phyloP scores from a whole-genome alignment of 345 rosid genomes.

The Sonneratia caseolaris region DNA sequence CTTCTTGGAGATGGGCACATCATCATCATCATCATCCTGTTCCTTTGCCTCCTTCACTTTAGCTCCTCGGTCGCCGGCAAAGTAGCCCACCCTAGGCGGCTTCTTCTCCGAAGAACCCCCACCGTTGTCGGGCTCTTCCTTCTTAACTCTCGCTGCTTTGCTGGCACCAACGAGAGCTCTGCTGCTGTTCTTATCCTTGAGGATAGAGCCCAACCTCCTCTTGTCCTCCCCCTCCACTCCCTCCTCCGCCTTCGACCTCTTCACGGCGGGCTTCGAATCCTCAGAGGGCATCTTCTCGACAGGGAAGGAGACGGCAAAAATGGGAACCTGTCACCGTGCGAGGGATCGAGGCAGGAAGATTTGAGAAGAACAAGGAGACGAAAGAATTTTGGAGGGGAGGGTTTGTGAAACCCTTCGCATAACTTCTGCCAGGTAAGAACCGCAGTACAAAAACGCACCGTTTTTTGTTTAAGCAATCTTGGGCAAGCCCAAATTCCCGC shows the following conservation, averaged over 20 bases:
- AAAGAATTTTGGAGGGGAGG: background rate
- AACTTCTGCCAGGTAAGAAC: no score
- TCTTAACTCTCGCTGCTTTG: slow-evolving; percentile 27
- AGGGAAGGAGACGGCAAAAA: background rate
- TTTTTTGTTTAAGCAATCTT: no score
- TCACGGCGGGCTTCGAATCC: slow-evolving; percentile 34
- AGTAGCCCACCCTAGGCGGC: background rate
- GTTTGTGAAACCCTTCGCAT: background rate
- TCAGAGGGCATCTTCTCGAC: slow-evolving; percentile 44
- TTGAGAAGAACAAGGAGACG: background rate
- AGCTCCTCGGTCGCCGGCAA: slow-evolving; percentile 1
- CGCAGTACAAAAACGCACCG: no score
- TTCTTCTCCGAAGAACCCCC: slow-evolving; percentile 9
- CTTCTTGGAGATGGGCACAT: slow-evolving; percentile 8
- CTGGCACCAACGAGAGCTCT: slow-evolving; percentile 30
- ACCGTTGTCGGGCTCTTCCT: slow-evolving; percentile 25
- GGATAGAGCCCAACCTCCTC: slow-evolving; percentile 43
- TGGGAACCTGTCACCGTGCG: background rate
- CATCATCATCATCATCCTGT: slow-evolving; percentile 27
- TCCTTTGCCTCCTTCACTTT: slow-evolving; percentile 13
- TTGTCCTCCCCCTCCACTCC: slow-evolving; percentile 25
- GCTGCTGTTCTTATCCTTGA: slow-evolving; percentile 30
- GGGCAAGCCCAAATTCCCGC: no score
- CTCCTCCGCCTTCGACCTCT: slow-evolving; percentile 22
- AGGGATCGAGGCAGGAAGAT: background rate